phyloP scores from a whole-genome alignment of 495 filamentous ascomycete genomes.

The Opeltia flavorubescens region DNA sequence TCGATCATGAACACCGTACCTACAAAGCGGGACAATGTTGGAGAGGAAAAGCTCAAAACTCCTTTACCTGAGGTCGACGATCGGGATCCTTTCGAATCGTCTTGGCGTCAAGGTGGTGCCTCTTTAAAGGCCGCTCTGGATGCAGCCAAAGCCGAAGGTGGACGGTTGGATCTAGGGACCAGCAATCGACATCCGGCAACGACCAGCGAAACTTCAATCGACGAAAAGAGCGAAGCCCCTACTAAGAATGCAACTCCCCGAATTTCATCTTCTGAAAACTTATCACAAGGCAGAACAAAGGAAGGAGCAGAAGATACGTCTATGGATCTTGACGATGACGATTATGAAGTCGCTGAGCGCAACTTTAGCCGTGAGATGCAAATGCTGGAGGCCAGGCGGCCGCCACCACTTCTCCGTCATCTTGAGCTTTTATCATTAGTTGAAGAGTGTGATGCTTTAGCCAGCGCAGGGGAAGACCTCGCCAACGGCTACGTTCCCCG shows the following conservation, averaged over 20 bases:
- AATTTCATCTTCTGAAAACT: constrained; percentile 24
- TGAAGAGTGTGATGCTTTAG: constrained; percentile 31
- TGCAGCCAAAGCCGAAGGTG: constrained; percentile 9
- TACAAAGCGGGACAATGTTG: constrained; percentile 13
- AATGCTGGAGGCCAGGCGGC: constrained; percentile 30
- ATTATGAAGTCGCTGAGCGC: constrained; percentile 33
- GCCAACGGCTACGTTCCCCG: constrained; percentile 16
- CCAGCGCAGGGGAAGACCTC: constrained; percentile 20
- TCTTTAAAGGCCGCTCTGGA: constrained; percentile 5
- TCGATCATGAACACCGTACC: constrained; percentile 18
- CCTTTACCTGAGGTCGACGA: constrained; percentile 3
- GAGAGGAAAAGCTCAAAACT: constrained; percentile 4
- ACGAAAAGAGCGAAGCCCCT: neutral
- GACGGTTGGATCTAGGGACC: constrained; percentile 3
- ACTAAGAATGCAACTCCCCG: constrained; percentile 5
- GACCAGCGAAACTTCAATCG: neutral
- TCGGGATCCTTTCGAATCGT: neutral
- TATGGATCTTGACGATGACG: constrained; percentile 32
- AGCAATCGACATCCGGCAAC: neutral
- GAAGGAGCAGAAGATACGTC: constrained; percentile 21
- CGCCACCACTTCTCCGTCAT: constrained; percentile 30
- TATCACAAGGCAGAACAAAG: constrained; percentile 30
- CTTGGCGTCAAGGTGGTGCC: neutral
- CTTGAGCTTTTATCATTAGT: constrained; percentile 29
- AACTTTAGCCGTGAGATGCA: constrained; percentile 34